A percentile compares a stretch with the other conserved stretches of the same genome.
Conservation (phyloP, 2,329 filamentous ascomycete species). For the Xylariaceae sp. region DNA sequence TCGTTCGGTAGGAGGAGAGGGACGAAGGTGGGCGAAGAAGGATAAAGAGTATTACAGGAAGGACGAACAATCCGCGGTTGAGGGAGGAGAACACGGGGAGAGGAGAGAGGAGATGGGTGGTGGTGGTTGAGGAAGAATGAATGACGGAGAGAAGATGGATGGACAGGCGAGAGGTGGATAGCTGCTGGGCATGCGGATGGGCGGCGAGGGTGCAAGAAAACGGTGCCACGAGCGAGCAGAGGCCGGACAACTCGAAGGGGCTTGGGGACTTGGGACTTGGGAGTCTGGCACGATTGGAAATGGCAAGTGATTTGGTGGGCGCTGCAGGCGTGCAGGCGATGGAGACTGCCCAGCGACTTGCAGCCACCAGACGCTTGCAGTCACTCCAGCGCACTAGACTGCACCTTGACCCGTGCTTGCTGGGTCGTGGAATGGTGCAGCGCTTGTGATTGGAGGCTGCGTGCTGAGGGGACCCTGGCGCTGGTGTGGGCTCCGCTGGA, state of each 20-base stretch:
- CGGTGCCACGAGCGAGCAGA: slow-evolving; percentile 1
- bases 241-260: slow-evolving; percentile 1
- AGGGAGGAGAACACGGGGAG: slow-evolving; percentile 21
- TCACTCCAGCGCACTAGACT: no score
- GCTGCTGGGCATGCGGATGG: background rate
- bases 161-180: slow-evolving; percentile 1
- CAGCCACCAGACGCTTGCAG: no score
- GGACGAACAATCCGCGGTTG: slow-evolving; percentile 4
- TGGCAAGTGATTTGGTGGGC: slow-evolving; percentile 23
- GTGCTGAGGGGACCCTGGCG: no score
- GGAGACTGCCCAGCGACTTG: no score
- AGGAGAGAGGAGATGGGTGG: slow-evolving; percentile 18
- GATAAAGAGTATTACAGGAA: slow-evolving; percentile 3
- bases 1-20: background rate
- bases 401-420: no score
- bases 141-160: slow-evolving; percentile 17
- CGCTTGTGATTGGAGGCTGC: no score
- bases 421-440: no score
- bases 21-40: background rate
- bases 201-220: background rate
- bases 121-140: slow-evolving; percentile 17
- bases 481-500: no score
- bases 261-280: slow-evolving; percentile 11
- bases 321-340: no score
- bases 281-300: slow-evolving; percentile 17